Base-by-base conservation (phyloP, 371 early-diverging fungal genomes). In the Syncephalastrum monosporum region DNA sequence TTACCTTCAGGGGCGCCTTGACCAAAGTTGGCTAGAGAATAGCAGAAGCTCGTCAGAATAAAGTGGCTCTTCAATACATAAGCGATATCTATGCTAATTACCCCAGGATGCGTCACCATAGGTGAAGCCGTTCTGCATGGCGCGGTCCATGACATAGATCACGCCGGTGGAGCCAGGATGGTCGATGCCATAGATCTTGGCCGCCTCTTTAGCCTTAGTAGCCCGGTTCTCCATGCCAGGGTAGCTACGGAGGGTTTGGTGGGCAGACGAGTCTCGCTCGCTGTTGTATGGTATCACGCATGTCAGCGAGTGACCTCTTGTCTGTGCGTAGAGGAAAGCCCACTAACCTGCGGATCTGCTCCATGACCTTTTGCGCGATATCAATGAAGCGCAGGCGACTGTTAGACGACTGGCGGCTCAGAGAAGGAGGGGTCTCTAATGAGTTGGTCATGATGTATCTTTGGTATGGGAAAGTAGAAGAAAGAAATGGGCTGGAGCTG, bases 1-100 rank as follows among this genome's bases (percentile, higher is more conserved):
- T 68, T 74, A 64, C 75, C 77, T 72, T 80, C 81, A 13, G 81
- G 81, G 42, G 81, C 81, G 47, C 81, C 81, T 48, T 80, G 81
- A n/a, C 81, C 81, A 55, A 80, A 80, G 57, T 80, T 80, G 8
- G 75, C 76, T 67, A 50, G 23, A 14, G 19, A 19, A 29, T n/a
- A 55, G 13, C 24, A 27, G 19, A 19, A 24, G 47, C 14, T 17
- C 49, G n/a, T 27, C 4, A 17, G 17, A 10, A 33, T 17, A 49
- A 5, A 17, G 49, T 27, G 27, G 1, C 0, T 27, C 27, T 0
- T 7, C 19, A 42, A 1, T 3, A 27, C 27, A 27, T 27, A 27
- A 27, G 27, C 27, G 15, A 50, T 12, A 25, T 25, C 29, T 16
- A 17, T 23, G 29, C 8, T 17, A 47, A 50, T 49, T 65, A 67